Evolutionary conservation across 805 yeast genomes (phyloP), one percentile per base, ranked within the genome.

Genomic region (Debaryomyces castellii): DNA sequence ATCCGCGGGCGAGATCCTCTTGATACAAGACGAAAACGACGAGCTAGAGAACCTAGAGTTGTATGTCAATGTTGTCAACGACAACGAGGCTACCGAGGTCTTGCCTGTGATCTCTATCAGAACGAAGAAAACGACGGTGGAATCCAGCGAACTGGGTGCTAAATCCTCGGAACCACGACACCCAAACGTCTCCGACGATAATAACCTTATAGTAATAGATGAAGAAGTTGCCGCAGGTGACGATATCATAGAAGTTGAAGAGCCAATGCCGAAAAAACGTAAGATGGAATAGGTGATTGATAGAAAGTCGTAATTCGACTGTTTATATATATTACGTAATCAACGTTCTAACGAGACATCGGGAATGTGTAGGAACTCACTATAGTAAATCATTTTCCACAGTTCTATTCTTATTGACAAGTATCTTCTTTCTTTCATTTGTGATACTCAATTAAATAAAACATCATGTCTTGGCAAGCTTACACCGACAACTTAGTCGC

Each of bases 401-500:
- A 20, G 24, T 14, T 18, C 16, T 23, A 35, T 20, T 35, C 22
- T 35, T 20, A 35, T 35, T 35, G 16, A 35, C 38, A 18, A 35
- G 22, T 35, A 12, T 35, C 38, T 35, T 21, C 38, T 35, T 35
- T 35, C 24, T 34, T 35, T 10, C 8, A 20, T 20, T 6, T 24
- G 21, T 35, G 6, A 21, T 34, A 24, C 27, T 12, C 24, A n/a
- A 40, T 25, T 25, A 17, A 17, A 16, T 27, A 40, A 28, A 41
- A 23, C 33, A 54, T 24, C 41, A 64, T 64, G 69, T 64, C 69
- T 45, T 64, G 69, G 69, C 66, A 64, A 90, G 97, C 97, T 49
- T 94, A 94, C 79, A 90, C 97, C 45, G 98, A 94, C 66, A 92
- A 90, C 73, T 82, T 94, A 56, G 73, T 87, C 54, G 87, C 85